Base-by-base conservation (phyloP, 2,329 filamentous ascomycete genomes). In the Botrytis porri region DNA sequence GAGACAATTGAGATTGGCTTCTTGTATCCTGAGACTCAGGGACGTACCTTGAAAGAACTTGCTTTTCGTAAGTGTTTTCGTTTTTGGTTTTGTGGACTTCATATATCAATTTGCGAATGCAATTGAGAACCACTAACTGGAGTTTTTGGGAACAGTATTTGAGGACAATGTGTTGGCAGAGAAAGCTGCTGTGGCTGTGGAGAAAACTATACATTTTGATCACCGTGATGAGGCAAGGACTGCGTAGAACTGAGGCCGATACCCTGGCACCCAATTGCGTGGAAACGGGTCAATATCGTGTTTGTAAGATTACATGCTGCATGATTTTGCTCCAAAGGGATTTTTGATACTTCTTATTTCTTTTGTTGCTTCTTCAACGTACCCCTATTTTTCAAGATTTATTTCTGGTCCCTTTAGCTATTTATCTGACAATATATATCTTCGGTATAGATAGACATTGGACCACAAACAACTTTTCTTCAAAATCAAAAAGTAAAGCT, bases 41-140 rank as follows among this genome's bases (percentile, higher is more conserved):
- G 80, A 2, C 77, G 83, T 22, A 84, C 83, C 0, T 79, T 85
- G 29, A 83, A 85, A 77, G 84, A 85, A 71, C 76, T 85, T 71
- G 81, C 84, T 22, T 84, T 85, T 78, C 77, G 80, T 83, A 78
- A 81, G 81, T 59, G 35, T 8, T 64, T 57, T 9, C 18, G 41
- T 64, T 7, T 39, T 14, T n/a, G 61, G 35, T 32, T 64, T 70
- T n/a, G 14, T 20, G 20, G 3, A 29, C 14, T 29, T 29, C 14
- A 18, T 57, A 18, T 18, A 32, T 9, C 51, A 29, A 18, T 9
- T 8, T 32, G 51, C n/a, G 7, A 29, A 29, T 57, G 1, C 51
- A 57, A 29, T 29, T 20, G 54, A 29, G 29, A 41, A 35, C 10
- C 18, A 45, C n/a, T 64, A 20, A 37, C 45, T 54, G 32, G 1